Conservation (phyloP, 768 basidiomycete species). For the Tricholoma terreum region DNA sequence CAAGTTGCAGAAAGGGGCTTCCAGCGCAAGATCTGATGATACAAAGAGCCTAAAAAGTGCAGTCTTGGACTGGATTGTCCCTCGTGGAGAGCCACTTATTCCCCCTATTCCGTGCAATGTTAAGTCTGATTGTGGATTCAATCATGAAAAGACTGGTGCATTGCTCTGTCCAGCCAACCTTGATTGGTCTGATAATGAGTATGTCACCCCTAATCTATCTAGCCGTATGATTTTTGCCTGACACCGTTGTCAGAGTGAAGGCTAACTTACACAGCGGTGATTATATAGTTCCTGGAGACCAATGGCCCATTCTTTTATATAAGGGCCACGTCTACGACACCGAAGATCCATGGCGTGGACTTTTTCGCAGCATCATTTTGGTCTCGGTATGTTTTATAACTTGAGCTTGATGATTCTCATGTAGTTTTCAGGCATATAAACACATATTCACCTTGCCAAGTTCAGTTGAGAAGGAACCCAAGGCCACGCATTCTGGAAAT, state of each 20-base stretch:
- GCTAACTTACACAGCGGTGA: slow-evolving; percentile 3
- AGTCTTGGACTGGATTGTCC: not conserved
- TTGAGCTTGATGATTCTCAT: not conserved
- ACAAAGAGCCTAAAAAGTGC: not conserved
- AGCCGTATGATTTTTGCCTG: not conserved
- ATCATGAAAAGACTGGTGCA: not conserved
- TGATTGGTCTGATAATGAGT: slow-evolving; percentile 8
- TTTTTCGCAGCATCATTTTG: not conserved
- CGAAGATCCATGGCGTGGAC: not conserved
- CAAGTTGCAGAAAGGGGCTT: slow-evolving; percentile 1
- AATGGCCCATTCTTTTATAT: slow-evolving; percentile 17
- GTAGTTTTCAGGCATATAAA: slow-evolving; percentile 4
- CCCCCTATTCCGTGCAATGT: not conserved
- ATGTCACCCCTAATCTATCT: not conserved
- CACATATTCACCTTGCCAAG: slow-evolving; percentile 6
- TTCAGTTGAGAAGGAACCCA: not conserved
- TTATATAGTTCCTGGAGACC: slow-evolving; percentile 14
- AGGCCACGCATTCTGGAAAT: not conserved
- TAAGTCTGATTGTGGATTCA: not conserved
- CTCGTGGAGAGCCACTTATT: not conserved
- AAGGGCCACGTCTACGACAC: not conserved
- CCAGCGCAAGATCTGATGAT: not conserved
- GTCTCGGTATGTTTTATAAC: not conserved
- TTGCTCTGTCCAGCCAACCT: slow-evolving; percentile 8
- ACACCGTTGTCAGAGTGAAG: slow-evolving; percentile 1